Evolutionary conservation across 352 stramenopile genomes (phyloP).

Genomic region (Globisporangium spinosum): DNA sequence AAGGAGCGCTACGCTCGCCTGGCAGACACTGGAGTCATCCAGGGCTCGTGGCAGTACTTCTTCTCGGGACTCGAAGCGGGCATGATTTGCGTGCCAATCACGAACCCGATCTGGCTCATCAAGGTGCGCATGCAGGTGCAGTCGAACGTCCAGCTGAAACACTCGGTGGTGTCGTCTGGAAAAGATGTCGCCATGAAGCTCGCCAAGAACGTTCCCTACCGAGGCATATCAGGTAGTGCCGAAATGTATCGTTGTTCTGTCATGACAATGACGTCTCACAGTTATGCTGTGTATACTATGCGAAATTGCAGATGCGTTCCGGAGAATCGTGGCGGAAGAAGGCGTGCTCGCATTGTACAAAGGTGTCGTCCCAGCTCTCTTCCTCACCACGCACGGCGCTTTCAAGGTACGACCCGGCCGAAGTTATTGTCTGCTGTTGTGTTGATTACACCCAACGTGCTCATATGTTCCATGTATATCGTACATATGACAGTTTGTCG

Average conservation of each 20-base stretch:
- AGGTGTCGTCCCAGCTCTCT: slow-evolving; percentile 91
- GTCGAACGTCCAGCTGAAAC: slow-evolving; percentile 46
- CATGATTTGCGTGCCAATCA: slow-evolving; percentile 93
- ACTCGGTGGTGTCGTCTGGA: slow-evolving; percentile 23
- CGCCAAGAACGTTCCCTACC: slow-evolving; percentile 59
- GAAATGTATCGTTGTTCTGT: background rate
- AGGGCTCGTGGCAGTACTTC: slow-evolving; percentile 80
- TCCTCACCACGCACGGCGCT: slow-evolving; percentile 96
- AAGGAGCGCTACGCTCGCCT: slow-evolving; percentile 86
- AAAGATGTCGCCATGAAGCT: slow-evolving; percentile 59
- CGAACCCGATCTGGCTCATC: slow-evolving; percentile 98
- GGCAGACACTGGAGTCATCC: slow-evolving; percentile 62
- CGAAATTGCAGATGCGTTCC: slow-evolving; percentile 75
- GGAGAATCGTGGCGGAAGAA: slow-evolving; percentile 94
- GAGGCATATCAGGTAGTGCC: slow-evolving; percentile 46
- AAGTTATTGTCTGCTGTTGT: background rate
- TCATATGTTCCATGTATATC: background rate
- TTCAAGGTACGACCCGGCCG: slow-evolving; percentile 72
- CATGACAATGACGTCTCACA: slow-evolving; percentile 1
- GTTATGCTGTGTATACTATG: background rate
- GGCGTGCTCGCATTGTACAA: slow-evolving; percentile 94
- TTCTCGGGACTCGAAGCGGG: slow-evolving; percentile 77
- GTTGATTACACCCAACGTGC: background rate
- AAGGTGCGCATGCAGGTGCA: slow-evolving; percentile 97
- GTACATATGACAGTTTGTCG: slow-evolving; percentile 47